Conservation (phyloP, 495 filamentous ascomycete genomes). For the Penicillium waksmanii region DNA sequence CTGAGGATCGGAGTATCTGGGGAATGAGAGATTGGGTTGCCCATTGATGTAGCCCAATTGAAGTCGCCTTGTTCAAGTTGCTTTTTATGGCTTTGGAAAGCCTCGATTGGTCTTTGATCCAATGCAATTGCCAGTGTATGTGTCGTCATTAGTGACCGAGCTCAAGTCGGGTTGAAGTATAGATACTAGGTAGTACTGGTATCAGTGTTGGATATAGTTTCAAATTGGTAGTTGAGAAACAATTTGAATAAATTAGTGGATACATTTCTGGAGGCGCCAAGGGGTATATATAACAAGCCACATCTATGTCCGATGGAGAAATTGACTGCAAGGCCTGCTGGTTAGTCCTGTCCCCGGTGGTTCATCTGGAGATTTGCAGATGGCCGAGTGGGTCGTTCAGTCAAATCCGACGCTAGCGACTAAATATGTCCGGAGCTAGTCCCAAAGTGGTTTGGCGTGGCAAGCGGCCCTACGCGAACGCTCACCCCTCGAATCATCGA, state of each 20-base stretch:
- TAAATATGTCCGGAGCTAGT: slow-evolving; percentile 17
- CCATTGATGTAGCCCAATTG: not conserved
- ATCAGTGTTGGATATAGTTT: no score
- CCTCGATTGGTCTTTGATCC: no score
- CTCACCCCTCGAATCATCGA: not conserved
- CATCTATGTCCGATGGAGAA: slow-evolving; percentile 4
- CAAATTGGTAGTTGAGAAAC: no score
- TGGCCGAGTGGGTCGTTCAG: not conserved
- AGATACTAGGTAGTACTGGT: no score
- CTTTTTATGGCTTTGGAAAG: not conserved
- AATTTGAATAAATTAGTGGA: no score
- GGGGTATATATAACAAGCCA: not conserved
- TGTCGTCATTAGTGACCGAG: no score
- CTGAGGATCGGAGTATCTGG: not conserved
- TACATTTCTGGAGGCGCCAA: not conserved
- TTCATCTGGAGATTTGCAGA: no score
- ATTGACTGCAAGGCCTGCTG: not conserved
- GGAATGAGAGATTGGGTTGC: not conserved
- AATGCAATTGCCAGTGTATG: no score
- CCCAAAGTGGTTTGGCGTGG: not conserved
- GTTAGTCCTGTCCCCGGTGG: no score
- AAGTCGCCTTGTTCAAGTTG: not conserved
- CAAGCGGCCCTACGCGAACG: not conserved
- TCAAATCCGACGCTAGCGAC: slow-evolving; percentile 15
- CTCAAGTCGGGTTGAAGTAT: no score